Evolutionary conservation across 345 rosid genomes (phyloP).

Genomic region (Moricandia arvensis): DNA sequence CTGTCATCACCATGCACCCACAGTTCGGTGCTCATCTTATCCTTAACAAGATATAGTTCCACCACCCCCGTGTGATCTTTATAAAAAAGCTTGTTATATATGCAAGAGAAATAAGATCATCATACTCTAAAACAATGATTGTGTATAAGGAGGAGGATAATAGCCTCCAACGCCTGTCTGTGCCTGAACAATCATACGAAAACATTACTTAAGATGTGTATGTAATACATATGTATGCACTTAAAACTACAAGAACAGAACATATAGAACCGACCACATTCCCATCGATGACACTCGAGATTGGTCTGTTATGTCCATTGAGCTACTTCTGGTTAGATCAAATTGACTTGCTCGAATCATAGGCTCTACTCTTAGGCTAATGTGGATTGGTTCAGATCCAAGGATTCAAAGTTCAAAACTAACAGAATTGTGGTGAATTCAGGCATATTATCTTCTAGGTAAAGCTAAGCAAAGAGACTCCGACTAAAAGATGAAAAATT

Average conservation of each 20-base stretch:
- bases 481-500: not conserved
- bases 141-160: constrained; percentile 64
- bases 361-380: too few species aligned
- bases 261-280: not conserved
- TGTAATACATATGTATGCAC: not conserved
- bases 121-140: not conserved
- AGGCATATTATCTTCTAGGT: not conserved
- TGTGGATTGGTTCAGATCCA: constrained; percentile 1
- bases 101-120: not conserved
- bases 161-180: constrained; percentile 62
- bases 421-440: not conserved
- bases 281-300: not conserved
- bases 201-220: not conserved
- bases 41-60: not conserved
- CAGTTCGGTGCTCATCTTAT: not conserved
- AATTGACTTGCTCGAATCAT: too few species aligned
- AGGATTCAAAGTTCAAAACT: constrained; percentile 4
- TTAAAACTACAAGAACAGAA: not conserved
- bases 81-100: not conserved
- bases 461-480: not conserved
- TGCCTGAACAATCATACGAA: constrained; percentile 42
- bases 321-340: too few species aligned
- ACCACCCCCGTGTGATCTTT: not conserved
- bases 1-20: not conserved
- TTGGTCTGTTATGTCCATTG: not conserved